A percentile compares a stretch with the other conserved stretches of the same genome.
These are phyloP conservation scores for Gypsophila paniculata DNA, from an alignment of 179 eudicot species.

Conservation along the genomic window DNA sequence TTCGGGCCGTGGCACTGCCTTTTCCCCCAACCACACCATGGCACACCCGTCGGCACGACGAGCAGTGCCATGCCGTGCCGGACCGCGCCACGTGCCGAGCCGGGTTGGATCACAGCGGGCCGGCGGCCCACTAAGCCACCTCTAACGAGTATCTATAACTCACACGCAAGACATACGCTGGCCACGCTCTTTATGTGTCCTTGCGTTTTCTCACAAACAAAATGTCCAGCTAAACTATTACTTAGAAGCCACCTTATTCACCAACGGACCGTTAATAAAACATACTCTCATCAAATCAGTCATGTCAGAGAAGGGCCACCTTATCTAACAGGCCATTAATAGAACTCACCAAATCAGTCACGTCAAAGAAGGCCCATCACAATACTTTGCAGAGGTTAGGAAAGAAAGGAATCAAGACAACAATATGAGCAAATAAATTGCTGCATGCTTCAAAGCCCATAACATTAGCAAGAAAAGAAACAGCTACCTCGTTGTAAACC, in stretches of 20 bases:
- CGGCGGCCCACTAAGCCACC: no score
- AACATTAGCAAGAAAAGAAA: constrained; percentile 11
- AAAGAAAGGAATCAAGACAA: background rate
- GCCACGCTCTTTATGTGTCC: no score
- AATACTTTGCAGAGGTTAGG: background rate
- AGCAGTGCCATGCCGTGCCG: no score
- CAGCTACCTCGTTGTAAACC: constrained; percentile 91
- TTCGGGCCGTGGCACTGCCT: no score
- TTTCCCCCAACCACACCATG: no score
- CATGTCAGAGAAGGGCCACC: background rate
- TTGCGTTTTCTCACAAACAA: no score
- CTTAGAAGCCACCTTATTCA: background rate
- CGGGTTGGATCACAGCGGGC: no score
- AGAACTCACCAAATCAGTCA: background rate
- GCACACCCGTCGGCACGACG: no score
- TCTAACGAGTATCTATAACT: no score
- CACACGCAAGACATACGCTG: no score
- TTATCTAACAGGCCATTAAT: background rate
- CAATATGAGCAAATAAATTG: background rate
- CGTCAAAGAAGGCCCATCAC: background rate
- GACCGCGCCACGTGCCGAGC: no score
- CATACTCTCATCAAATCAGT: background rate
- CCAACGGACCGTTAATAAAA: background rate
- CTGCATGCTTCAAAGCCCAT: background rate
- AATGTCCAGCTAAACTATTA: background rate